Percentiles rank a stretch among this genome's conserved stretches.
phyloP scores from a whole-genome alignment of 192 early-diverging fungal species.

The Dimargaris cristalligena region DNA sequence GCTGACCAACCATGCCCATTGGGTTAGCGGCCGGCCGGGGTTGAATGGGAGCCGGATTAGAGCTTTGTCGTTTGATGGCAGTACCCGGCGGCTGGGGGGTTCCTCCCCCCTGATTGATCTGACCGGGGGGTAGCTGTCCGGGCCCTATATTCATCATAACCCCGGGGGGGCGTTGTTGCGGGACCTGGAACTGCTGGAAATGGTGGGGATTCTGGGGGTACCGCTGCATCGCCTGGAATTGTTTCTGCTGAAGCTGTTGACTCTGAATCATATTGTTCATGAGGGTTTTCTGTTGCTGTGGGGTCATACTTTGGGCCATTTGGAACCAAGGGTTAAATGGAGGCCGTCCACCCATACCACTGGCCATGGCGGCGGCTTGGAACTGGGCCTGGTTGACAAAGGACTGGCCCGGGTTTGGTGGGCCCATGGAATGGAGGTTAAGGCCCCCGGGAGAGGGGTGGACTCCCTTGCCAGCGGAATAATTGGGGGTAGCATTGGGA shows the following conservation, averaged over 20 bases:
- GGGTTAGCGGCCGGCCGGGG: neutral
- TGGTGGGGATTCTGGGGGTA: neutral
- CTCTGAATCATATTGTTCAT: neutral
- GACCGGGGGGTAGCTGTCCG: neutral
- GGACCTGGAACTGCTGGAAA: neutral
- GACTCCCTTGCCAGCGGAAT: neutral
- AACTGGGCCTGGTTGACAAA: neutral
- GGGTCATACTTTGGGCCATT: neutral
- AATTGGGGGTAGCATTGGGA: neutral
- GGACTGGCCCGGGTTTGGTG: neutral
- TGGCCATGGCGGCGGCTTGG: neutral
- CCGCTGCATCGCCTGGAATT: neutral
- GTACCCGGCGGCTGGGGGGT: neutral
- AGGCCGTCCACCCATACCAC: neutral
- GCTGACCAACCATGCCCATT: neutral
- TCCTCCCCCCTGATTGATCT: neutral
- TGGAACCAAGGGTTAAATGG: neutral
- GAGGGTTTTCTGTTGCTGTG: neutral
- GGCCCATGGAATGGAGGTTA: neutral
- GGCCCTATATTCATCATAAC: neutral
- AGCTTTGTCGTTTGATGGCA: neutral
- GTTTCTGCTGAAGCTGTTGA: conserved; percentile 3
- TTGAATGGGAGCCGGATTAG: neutral
- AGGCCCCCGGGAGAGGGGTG: neutral
- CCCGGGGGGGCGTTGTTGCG: neutral